Evolutionary conservation across 2,329 filamentous ascomycete genomes (phyloP).

Genomic region (Colletotrichum acutatum): DNA sequence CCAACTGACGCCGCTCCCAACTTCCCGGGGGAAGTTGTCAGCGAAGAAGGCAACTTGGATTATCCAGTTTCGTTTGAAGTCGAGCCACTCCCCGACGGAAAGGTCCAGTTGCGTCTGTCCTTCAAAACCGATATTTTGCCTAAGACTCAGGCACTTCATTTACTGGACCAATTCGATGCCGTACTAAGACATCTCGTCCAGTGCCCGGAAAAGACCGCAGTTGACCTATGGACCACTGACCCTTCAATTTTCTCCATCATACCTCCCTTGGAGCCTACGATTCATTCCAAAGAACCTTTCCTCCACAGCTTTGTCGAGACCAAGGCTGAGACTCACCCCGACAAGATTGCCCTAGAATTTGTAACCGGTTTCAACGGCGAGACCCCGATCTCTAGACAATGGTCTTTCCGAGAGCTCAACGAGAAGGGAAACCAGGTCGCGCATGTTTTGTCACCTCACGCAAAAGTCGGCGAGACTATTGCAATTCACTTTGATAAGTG

Average conservation of each 20-base stretch:
- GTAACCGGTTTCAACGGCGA: constrained; percentile 64
- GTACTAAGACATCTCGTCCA: constrained; percentile 69
- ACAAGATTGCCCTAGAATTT: constrained; percentile 80
- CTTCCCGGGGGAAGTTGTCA: constrained; percentile 67
- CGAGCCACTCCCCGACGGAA: constrained; percentile 61
- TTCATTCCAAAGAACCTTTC: constrained; percentile 69
- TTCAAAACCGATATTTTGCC: constrained; percentile 75
- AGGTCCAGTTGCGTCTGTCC: constrained; percentile 73
- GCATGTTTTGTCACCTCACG: constrained; percentile 65
- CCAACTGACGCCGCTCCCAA: constrained; percentile 41
- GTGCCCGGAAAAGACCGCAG: constrained; percentile 53
- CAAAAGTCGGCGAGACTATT: constrained; percentile 69
- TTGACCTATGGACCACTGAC: constrained; percentile 47
- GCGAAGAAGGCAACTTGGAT: constrained; percentile 78
- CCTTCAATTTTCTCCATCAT: constrained; percentile 70
- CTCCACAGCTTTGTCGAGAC: constrained; percentile 84
- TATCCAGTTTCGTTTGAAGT: constrained; percentile 86
- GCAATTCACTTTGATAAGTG: constrained; percentile 88
- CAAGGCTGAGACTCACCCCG: constrained; percentile 65
- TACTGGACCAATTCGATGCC: constrained; percentile 79
- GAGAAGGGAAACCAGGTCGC: constrained; percentile 78
- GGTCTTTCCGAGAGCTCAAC: constrained; percentile 82
- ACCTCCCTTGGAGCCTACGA: constrained; percentile 65
- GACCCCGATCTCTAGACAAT: constrained; percentile 61
- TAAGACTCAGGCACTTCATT: constrained; percentile 69